These are phyloP conservation scores for Clausena lansium DNA, from an alignment of 345 rosid genomes.

Conservation along the genomic window DNA sequence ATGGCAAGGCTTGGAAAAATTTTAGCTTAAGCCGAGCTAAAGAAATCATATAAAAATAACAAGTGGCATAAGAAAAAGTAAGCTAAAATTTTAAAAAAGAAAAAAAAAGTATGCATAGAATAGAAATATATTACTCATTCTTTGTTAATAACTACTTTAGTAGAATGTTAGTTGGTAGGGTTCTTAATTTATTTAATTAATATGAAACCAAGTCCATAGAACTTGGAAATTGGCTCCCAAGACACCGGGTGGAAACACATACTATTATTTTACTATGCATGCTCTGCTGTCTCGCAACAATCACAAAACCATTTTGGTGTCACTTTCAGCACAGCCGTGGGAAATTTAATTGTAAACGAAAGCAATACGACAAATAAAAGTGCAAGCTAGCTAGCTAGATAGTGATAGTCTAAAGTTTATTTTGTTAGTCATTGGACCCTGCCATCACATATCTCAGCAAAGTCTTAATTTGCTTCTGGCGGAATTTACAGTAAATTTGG, in stretches of 20 bases:
- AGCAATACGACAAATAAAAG: neutral
- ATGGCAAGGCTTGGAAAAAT: neutral
- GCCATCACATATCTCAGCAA: neutral
- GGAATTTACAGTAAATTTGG: neutral
- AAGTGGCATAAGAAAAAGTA: neutral
- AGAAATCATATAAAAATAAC: neutral
- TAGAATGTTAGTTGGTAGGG: constrained; percentile 8
- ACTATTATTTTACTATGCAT: neutral
- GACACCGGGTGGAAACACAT: constrained; percentile 8
- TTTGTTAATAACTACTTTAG: neutral
- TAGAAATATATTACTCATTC: neutral
- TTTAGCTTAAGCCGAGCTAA: neutral
- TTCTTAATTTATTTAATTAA: neutral
- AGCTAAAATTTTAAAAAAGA: neutral
- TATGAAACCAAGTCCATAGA: neutral
- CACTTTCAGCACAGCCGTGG: neutral
- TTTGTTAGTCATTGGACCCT: neutral
- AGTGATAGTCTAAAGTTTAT: neutral
- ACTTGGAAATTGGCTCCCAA: constrained; percentile 31
- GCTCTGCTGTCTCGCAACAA: neutral
- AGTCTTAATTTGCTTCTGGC: neutral
- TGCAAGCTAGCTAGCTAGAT: neutral
- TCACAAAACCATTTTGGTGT: neutral
- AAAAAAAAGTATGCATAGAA: neutral
- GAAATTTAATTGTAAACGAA: neutral